A percentile compares a stretch with the other conserved stretches of the same genome.
phyloP scores from a whole-genome alignment of 768 basidiomycete genomes.

The Russula earlei region DNA sequence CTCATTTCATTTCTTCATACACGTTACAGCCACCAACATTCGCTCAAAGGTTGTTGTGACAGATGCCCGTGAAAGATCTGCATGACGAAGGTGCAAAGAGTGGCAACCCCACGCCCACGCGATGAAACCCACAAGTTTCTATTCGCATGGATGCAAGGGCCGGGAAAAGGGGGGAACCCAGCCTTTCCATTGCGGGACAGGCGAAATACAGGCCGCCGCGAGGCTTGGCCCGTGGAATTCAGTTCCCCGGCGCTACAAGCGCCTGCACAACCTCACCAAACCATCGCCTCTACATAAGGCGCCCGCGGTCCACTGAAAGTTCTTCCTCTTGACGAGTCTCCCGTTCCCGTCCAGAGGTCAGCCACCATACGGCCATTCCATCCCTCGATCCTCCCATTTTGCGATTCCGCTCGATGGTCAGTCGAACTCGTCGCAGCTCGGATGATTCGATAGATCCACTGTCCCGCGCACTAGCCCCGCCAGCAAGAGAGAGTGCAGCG shows the following conservation, averaged over 20 bases:
- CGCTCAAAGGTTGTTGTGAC: too few relatives aligned
- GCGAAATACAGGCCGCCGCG: not conserved
- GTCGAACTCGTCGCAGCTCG: not conserved
- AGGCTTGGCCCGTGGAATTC: not conserved
- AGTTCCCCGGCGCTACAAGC: not conserved
- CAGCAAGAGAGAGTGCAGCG: constrained; percentile 14
- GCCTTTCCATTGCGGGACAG: not conserved
- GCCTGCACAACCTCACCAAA: not conserved
- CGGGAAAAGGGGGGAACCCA: not conserved
- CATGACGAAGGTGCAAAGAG: not conserved
- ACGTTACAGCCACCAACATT: too few relatives aligned
- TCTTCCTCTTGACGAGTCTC: not conserved
- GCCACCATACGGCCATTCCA: not conserved
- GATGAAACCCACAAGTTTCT: not conserved
- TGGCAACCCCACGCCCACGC: not conserved
- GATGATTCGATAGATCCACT: not conserved
- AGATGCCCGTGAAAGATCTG: not conserved
- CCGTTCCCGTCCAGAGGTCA: not conserved
- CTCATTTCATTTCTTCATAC: too few relatives aligned
- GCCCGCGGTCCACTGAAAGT: too few relatives aligned
- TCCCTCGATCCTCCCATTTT: not conserved
- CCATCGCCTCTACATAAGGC: not conserved
- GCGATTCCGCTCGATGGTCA: constrained; percentile 1
- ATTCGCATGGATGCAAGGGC: not conserved
- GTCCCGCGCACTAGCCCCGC: not conserved